Conservation (phyloP, 2,329 filamentous ascomycete species). For the Fusarium burgessii region DNA sequence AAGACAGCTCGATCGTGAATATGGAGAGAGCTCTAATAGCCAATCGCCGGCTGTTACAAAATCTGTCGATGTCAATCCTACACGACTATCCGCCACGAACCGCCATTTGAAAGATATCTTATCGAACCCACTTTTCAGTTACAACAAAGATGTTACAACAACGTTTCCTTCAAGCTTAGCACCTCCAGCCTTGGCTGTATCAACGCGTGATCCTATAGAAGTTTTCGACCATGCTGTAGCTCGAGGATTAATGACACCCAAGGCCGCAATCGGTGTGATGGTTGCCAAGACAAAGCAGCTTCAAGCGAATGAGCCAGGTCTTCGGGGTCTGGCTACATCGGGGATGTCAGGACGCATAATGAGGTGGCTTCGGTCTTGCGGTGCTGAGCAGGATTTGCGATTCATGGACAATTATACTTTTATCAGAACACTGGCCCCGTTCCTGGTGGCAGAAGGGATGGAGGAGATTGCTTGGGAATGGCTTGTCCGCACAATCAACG, state of each 20-base stretch:
- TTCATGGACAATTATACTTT: conserved; percentile 59
- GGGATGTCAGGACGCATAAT: conserved; percentile 62
- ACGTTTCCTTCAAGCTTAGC: conserved; percentile 29
- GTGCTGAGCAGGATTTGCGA: conserved; percentile 58
- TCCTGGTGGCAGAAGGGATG: conserved; percentile 64
- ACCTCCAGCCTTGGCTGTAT: conserved; percentile 12
- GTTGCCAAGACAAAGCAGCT: conserved; percentile 60
- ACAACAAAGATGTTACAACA: conserved; percentile 44
- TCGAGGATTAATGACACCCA: conserved; percentile 66
- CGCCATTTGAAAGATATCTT: conserved; percentile 68
- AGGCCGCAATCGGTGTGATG: conserved; percentile 66
- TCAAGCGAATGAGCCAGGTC: conserved; percentile 45
- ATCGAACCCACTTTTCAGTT: conserved; percentile 66
- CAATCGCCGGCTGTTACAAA: conserved; percentile 31
- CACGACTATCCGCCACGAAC: conserved; percentile 55
- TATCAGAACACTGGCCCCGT: conserved; percentile 58
- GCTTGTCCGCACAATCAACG: conserved; percentile 58
- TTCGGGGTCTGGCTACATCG: conserved; percentile 53
- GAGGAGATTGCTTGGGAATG: conserved; percentile 66
- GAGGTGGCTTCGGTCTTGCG: conserved; percentile 66
- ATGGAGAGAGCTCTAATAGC: conserved; percentile 58
- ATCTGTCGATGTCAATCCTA: conserved; percentile 30
- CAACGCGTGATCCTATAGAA: conserved; percentile 60
- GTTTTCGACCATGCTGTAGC: conserved; percentile 68
- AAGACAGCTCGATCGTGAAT: conserved; percentile 68